Base-by-base conservation (phyloP, 495 filamentous ascomycete species). In the Aspergillus sparsus region DNA sequence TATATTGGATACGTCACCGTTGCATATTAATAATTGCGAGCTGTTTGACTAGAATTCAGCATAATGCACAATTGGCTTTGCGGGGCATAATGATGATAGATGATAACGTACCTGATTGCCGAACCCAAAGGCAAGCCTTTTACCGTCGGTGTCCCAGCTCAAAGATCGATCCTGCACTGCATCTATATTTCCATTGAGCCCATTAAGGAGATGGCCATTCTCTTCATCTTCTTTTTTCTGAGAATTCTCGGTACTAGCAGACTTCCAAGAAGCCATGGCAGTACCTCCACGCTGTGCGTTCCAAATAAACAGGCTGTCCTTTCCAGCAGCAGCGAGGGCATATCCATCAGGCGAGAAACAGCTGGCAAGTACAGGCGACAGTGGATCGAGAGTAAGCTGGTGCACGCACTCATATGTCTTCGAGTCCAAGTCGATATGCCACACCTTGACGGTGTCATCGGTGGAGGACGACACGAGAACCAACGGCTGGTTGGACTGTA, bases 131-230 rank as follows among this genome's bases (percentile, higher is more conserved):
- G 87, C 89, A 57, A 96, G 78, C 66, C 84, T 87, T 63, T 87
- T 85, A 2, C 89, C 88, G 68, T 90, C 83, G 0, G 81, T 78
- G 74, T 93, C 89, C 91, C 91, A 96, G 49, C 83, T 82, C 16
- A 93, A 67, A 58, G 83, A 86, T 42, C 86, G 82, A 62, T 74
- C 69, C 5, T 62, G 65, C 34, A 68, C 61, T 2, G 66, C 56
- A 4, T 71, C 64, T 21, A 57, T 15, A 51, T 57, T 72, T n/a
- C 75, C 76, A 60, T 79, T 78, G 21, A 77, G 76, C 49, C 73
- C 76, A 59, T 77, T 80, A 11, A 70, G 62, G 13, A 61, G 36
- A 27, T 66, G 66, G 15, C 72, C 72, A 39, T 64, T 50, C 4
- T 58, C 62, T 33, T 67, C 62, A 2, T 58, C 62, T 33, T 67